Percentiles rank a stretch among this genome's conserved stretches.
Conservation (phyloP, 2,329 filamentous ascomycete species). For the Trichoderma gracile region DNA sequence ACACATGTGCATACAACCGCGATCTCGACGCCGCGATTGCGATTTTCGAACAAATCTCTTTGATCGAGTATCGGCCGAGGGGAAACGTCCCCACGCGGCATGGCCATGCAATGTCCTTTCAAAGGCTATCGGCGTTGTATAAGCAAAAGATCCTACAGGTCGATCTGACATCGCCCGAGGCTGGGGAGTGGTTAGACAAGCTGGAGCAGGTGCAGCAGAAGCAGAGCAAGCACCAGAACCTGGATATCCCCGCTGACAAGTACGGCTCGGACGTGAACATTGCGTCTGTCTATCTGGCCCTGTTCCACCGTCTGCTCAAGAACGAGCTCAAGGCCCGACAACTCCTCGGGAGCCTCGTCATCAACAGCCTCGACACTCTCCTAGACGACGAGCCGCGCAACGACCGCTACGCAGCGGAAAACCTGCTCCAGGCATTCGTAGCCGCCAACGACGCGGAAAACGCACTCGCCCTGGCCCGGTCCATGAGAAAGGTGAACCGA, state of each 20-base stretch:
- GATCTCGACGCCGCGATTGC: constrained; percentile 39
- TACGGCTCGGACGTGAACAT: constrained; percentile 46
- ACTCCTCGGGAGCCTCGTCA: constrained; percentile 39
- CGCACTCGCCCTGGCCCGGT: constrained; percentile 42
- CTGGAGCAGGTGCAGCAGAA: constrained; percentile 41
- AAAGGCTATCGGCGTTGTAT: constrained; percentile 43
- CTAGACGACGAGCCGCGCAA: constrained; percentile 46
- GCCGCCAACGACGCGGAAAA: constrained; percentile 42
- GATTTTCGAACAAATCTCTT: constrained; percentile 41
- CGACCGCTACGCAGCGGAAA: constrained; percentile 46
- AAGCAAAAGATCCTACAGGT: constrained; percentile 38
- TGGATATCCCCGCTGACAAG: constrained; percentile 44
- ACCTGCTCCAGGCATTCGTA: constrained; percentile 43
- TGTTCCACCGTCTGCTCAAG: constrained; percentile 41
- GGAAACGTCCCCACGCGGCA: constrained; percentile 44
- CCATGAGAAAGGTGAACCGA: constrained; percentile 42
- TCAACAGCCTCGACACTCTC: constrained; percentile 43
- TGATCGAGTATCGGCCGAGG: constrained; percentile 42
- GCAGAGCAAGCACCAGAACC: constrained; percentile 42
- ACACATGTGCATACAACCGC: constrained; percentile 40
- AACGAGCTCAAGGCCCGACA: constrained; percentile 33
- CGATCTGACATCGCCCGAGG: constrained; percentile 34
- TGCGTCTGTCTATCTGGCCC: constrained; percentile 44
- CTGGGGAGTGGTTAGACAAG: constrained; percentile 38
- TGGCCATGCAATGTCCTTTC: constrained; percentile 44